These are phyloP conservation scores for Colletotrichum melonis DNA, from an alignment of 2,329 filamentous ascomycete genomes.

Conservation along the genomic window DNA sequence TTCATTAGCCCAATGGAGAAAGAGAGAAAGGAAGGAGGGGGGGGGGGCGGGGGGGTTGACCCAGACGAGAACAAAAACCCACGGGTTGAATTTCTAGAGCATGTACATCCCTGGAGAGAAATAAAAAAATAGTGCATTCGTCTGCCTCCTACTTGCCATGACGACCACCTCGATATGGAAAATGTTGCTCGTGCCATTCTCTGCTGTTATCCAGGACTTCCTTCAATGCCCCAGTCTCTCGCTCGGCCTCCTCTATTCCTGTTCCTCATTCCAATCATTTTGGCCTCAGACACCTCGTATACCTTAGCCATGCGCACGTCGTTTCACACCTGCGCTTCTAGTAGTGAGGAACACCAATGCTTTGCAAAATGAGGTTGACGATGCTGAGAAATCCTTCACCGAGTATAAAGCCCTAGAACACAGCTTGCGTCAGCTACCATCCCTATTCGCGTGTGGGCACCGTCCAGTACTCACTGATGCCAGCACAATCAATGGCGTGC, in stretches of 20 bases:
- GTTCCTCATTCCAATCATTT: neutral
- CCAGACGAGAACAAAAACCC: neutral
- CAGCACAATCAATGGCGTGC: constrained; percentile 88
- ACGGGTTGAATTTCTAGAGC: neutral
- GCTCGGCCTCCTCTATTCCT: neutral
- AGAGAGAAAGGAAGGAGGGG: no score
- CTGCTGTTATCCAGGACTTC: no score
- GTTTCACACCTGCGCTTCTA: neutral
- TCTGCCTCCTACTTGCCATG: neutral
- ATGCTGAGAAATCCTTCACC: constrained; percentile 95
- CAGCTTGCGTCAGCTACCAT: neutral
- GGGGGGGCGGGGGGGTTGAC: no score
- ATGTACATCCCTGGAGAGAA: neutral
- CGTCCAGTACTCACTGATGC: constrained; percentile 67
- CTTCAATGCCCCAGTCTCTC: neutral
- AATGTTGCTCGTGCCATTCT: neutral
- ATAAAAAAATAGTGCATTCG: neutral
- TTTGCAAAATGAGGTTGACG: constrained; percentile 86
- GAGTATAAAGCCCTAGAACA: constrained; percentile 80
- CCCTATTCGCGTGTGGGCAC: neutral
- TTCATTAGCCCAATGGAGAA: no score
- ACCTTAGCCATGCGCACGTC: neutral
- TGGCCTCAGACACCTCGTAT: neutral
- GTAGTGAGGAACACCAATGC: constrained; percentile 77
- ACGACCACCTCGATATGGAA: neutral